These are phyloP conservation scores for Candolleomyces eurysporus DNA, from an alignment of 768 basidiomycete species.

Conservation along the genomic window DNA sequence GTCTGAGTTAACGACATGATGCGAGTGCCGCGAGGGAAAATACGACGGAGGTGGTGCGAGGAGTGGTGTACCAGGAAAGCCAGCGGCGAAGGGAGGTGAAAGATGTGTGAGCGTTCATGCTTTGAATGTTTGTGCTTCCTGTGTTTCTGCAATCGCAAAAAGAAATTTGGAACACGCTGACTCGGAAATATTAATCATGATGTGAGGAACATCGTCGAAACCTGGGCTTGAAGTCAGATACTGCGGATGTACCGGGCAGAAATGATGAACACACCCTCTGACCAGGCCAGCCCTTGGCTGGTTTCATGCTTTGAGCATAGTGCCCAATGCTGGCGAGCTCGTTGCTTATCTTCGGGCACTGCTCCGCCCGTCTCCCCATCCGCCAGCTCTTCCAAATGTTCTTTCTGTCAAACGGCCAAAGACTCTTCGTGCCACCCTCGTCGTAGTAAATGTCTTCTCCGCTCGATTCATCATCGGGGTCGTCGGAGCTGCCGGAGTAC, in stretches of 20 bases:
- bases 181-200: constrained; percentile 65
- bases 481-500: background rate
- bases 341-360: constrained; percentile 38
- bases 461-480: background rate
- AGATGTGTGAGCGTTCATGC: background rate
- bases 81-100: constrained; percentile 29
- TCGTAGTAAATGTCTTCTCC: constrained; percentile 2
- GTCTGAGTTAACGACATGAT: constrained; percentile 54
- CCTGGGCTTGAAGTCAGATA: constrained; percentile 20
- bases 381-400: background rate
- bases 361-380: constrained; percentile 16
- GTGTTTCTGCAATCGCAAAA: background rate
- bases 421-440: background rate
- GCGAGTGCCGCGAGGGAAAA: constrained; percentile 58
- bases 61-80: constrained; percentile 40
- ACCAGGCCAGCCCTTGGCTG: constrained; percentile 46
- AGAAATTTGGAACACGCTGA: constrained; percentile 37
- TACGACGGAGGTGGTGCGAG: constrained; percentile 45
- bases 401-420: constrained; percentile 9
- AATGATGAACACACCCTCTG: constrained; percentile 27
- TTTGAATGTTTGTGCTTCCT: background rate
- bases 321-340: constrained; percentile 54
- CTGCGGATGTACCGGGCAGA: background rate
- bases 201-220: constrained; percentile 41
- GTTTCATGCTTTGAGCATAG: constrained; percentile 65